Conservation (phyloP, 2,329 filamentous ascomycete genomes). For the Ophiocordyceps camponoti-rufipedis region DNA sequence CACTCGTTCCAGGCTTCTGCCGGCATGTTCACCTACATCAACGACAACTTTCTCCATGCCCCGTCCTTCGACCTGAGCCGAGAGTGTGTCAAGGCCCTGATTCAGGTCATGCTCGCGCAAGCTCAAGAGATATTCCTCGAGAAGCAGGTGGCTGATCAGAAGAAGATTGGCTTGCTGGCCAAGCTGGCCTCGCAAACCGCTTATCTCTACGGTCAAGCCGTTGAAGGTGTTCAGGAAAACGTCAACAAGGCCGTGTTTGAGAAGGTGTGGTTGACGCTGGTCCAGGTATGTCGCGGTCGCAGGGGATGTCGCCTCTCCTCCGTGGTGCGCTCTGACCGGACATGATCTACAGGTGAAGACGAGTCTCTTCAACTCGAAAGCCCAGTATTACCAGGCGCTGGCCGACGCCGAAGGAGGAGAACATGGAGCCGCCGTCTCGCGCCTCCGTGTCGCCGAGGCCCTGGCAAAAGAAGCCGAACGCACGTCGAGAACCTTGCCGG, state of each 20-base stretch:
- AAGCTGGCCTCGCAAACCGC: constrained; percentile 86
- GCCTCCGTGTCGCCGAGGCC: constrained; percentile 64
- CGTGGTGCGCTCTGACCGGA: background rate
- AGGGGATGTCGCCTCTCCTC: background rate
- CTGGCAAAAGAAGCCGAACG: constrained; percentile 63
- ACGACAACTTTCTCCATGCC: constrained; percentile 96
- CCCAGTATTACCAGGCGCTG: constrained; percentile 85
- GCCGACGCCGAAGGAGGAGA: constrained; percentile 79
- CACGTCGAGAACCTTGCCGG: constrained; percentile 63
- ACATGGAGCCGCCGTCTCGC: constrained; percentile 68
- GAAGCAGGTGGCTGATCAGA: constrained; percentile 82
- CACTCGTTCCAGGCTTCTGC: constrained; percentile 96
- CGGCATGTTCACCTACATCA: constrained; percentile 99
- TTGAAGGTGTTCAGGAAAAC: constrained; percentile 84
- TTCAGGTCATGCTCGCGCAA: constrained; percentile 83
- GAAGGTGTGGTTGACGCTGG: constrained; percentile 75
- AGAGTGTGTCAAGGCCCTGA: constrained; percentile 89
- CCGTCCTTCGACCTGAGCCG: constrained; percentile 90
- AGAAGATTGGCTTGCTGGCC: constrained; percentile 79
- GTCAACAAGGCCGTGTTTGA: constrained; percentile 84
- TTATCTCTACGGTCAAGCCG: constrained; percentile 71
- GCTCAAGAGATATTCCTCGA: constrained; percentile 95
- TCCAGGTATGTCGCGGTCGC: constrained; percentile 39
- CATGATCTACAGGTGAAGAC: constrained; percentile 47
- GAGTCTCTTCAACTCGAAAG: constrained; percentile 64